Percentiles rank a stretch among this genome's conserved stretches.
Conservation (phyloP, 2,329 filamentous ascomycete genomes). For the Sordariomycetes sp. region DNA sequence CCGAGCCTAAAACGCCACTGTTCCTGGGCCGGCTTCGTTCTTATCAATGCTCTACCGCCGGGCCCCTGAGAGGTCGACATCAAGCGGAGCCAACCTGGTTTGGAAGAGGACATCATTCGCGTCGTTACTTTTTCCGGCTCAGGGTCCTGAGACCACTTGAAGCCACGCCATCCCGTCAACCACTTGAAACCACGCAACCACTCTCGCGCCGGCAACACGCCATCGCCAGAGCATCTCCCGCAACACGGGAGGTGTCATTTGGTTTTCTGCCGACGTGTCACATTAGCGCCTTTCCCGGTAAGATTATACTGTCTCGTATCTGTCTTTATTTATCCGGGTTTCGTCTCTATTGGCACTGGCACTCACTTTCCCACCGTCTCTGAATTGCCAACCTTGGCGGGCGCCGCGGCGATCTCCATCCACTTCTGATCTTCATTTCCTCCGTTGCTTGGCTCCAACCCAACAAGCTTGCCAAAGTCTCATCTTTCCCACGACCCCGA, state of each 20-base stretch:
- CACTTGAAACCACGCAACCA: not conserved
- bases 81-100: not conserved
- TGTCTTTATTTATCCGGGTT: not conserved
- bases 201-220: not conserved
- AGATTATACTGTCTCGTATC: not conserved
- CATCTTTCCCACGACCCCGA: too few species aligned
- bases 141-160: not conserved
- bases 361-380: slow-evolving; percentile 3
- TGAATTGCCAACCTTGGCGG: not conserved
- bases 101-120: not conserved
- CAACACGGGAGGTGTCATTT: not conserved
- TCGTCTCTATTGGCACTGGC: not conserved
- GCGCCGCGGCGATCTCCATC: too few species aligned
- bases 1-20: not conserved
- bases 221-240: not conserved
- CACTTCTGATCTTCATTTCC: too few species aligned
- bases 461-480: too few species aligned
- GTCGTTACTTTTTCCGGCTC: not conserved
- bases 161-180: not conserved
- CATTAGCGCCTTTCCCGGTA: not conserved
- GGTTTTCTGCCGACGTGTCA: not conserved
- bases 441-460: too few species aligned
- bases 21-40: too few species aligned
- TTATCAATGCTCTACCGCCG: too few species aligned
- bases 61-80: too few species aligned